A percentile compares a stretch with the other conserved stretches of the same genome.
phyloP scores from a whole-genome alignment of 2,329 filamentous ascomycete species.

The Penicillium sp. region DNA sequence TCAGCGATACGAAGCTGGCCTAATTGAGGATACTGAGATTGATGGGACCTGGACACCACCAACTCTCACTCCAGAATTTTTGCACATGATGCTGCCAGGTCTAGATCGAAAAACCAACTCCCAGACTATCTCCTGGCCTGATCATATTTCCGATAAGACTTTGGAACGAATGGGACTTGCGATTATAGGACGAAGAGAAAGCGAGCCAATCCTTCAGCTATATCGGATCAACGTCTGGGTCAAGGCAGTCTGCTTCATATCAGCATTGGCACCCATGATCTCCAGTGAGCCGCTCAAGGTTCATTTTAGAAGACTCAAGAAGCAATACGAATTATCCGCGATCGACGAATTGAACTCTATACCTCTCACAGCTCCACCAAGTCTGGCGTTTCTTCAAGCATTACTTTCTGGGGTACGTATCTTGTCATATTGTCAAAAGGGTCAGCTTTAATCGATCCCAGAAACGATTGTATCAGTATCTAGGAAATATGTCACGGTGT shows the following conservation, averaged over 20 bases:
- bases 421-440: too few relatives aligned
- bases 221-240: conserved; percentile 22
- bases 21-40: conserved; percentile 8
- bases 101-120: conserved; percentile 19
- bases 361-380: conserved; percentile 18
- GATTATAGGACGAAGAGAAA: conserved; percentile 21
- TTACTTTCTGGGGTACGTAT: conserved; percentile 21
- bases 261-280: conserved; percentile 17
- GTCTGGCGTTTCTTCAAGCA: conserved; percentile 20
- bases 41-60: conserved; percentile 12
- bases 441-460: background rate
- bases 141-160: conserved; percentile 21
- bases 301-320: conserved; percentile 21
- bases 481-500: conserved; percentile 23
- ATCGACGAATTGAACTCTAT: conserved; percentile 19
- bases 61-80: conserved; percentile 19
- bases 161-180: conserved; percentile 24
- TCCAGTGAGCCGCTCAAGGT: conserved; percentile 14
- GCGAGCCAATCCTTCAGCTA: conserved; percentile 16
- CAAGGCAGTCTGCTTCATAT: conserved; percentile 21
- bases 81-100: conserved; percentile 26
- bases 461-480: conserved; percentile 21
- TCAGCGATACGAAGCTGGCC: conserved; percentile 9
- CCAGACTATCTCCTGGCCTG: conserved; percentile 20
- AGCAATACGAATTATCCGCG: conserved; percentile 19